Evolutionary conservation across 192 early-diverging fungal genomes (phyloP).

Genomic region (Diversispora eburnea): DNA sequence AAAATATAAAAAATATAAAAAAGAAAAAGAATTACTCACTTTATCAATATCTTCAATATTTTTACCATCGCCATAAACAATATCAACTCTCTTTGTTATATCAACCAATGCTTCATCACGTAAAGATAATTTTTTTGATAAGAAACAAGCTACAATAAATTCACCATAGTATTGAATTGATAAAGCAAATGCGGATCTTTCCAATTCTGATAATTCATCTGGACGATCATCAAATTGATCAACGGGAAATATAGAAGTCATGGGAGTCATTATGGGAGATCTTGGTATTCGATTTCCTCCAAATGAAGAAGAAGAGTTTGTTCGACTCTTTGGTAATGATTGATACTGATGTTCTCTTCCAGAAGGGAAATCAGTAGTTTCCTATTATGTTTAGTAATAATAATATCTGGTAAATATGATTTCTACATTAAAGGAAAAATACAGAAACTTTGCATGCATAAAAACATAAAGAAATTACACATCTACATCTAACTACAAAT

Average conservation of each 20-base stretch:
- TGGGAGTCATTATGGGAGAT: not conserved
- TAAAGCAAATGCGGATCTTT: constrained; percentile 31
- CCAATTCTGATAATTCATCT: constrained; percentile 35
- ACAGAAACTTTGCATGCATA: no score
- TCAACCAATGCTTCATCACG: constrained; percentile 54
- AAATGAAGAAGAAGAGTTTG: not conserved
- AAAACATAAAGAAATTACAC: no score
- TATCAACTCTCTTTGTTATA: constrained; percentile 35
- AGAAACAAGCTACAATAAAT: constrained; percentile 45
- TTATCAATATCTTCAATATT: constrained; percentile 33
- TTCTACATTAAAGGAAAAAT: no score
- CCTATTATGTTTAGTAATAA: no score
- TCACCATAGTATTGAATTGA: constrained; percentile 49
- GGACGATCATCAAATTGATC: constrained; percentile 5
- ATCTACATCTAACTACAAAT: no score
- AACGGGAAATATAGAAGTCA: not conserved
- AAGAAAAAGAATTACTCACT: not conserved
- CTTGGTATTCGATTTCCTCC: not conserved
- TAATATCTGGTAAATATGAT: no score
- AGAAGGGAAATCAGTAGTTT: no score
- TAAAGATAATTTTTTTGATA: constrained; percentile 48
- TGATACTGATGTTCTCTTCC: not conserved
- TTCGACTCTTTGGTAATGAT: constrained; percentile 10
- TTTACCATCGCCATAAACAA: constrained; percentile 37
- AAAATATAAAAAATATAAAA: not conserved